phyloP scores from a whole-genome alignment of 768 basidiomycete genomes.

The Pleurotus tuoliensis region DNA sequence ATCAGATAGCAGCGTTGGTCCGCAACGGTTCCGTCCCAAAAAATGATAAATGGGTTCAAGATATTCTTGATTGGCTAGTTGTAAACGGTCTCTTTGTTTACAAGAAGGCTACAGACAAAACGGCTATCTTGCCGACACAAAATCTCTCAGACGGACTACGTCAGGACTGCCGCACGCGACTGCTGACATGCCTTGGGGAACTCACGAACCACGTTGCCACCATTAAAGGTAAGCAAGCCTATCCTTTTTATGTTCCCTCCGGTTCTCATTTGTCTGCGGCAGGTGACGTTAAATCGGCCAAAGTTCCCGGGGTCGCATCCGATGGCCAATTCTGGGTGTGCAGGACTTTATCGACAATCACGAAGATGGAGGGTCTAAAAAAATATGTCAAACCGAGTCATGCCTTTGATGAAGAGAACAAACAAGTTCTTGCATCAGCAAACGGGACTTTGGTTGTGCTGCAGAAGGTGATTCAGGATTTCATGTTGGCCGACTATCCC shows the following conservation, averaged over 20 bases:
- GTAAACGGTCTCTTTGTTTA: constrained; percentile 80
- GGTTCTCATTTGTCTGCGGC: background rate
- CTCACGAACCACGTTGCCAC: constrained; percentile 55
- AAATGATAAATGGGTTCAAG: constrained; percentile 71
- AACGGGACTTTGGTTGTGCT: constrained; percentile 37
- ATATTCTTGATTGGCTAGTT: constrained; percentile 75
- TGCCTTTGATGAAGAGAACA: constrained; percentile 54
- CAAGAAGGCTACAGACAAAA: constrained; percentile 70
- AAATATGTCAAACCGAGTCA: constrained; percentile 60
- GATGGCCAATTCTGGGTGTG: constrained; percentile 81
- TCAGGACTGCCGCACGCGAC: constrained; percentile 58
- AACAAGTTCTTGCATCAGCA: constrained; percentile 41
- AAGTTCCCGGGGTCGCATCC: constrained; percentile 57
- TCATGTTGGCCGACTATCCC: background rate
- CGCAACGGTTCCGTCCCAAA: constrained; percentile 80
- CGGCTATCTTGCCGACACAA: constrained; percentile 52
- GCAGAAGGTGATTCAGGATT: constrained; percentile 32
- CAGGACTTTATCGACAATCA: constrained; percentile 55
- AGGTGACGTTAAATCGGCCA: constrained; percentile 48
- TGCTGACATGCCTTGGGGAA: constrained; percentile 73
- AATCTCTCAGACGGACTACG: constrained; percentile 72
- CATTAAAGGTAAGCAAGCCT: background rate
- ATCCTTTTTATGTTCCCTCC: no score
- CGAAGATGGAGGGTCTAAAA: constrained; percentile 54
- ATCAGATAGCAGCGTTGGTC: constrained; percentile 77